Evolutionary conservation across 352 stramenopile species (phyloP).

Genomic region (Phytopythium montanum): DNA sequence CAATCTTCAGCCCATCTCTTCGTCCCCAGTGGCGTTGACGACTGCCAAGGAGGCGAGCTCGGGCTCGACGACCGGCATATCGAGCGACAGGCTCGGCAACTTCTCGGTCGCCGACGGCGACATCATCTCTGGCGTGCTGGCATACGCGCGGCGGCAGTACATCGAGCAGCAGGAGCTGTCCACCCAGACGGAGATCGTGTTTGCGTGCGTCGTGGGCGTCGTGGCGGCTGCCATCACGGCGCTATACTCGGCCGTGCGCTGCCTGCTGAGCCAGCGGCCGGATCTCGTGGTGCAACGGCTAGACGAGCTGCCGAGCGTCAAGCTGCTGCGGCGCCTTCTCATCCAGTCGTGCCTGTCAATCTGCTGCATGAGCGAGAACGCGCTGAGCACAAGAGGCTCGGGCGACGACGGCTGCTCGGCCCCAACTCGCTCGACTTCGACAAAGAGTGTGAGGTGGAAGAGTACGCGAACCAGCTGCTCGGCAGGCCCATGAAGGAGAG

Average conservation of each 20-base stretch:
- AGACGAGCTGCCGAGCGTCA: constrained; percentile 61
- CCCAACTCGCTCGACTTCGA: constrained; percentile 89
- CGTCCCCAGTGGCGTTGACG: constrained; percentile 4
- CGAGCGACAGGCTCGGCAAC: constrained; percentile 25
- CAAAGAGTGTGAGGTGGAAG: constrained; percentile 84
- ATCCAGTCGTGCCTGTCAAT: constrained; percentile 70
- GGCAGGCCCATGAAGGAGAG: constrained; percentile 86
- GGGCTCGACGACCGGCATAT: constrained; percentile 1
- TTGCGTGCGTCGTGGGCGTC: constrained; percentile 46
- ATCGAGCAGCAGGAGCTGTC: constrained; percentile 67
- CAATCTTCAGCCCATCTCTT: constrained; percentile 32
- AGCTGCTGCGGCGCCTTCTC: constrained; percentile 62
- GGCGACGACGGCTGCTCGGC: constrained; percentile 73
- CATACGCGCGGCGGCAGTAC: constrained; percentile 60
- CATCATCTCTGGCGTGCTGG: constrained; percentile 70
- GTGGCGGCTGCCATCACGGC: constrained; percentile 56
- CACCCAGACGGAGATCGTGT: constrained; percentile 66
- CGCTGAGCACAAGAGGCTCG: constrained; percentile 70
- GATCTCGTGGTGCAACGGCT: constrained; percentile 56
- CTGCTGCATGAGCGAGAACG: constrained; percentile 76
- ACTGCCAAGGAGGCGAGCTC: not conserved
- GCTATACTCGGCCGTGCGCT: constrained; percentile 48
- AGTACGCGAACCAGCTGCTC: constrained; percentile 85
- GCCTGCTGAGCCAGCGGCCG: constrained; percentile 38
- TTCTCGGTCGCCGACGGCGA: constrained; percentile 63